Percentiles rank a stretch among this genome's conserved stretches.
Conservation (phyloP, 1,139 yeast genomes). For the Scheffersomyces insectosa region DNA sequence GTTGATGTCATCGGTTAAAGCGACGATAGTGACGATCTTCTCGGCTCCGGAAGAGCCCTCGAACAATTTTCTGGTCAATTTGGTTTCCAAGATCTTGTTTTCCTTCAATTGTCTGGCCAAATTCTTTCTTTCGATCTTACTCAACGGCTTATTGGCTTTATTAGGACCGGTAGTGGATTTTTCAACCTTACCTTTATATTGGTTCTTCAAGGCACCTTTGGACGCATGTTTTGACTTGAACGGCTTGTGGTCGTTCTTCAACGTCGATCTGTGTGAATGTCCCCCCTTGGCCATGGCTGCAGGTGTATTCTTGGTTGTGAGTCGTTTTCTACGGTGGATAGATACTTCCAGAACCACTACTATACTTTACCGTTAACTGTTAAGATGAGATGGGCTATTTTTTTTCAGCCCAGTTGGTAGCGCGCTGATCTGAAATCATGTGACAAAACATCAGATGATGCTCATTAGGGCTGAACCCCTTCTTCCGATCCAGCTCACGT, state of each 20-base stretch:
- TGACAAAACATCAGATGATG: neutral
- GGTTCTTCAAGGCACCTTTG: constrained; percentile 82
- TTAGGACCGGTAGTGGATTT: constrained; percentile 42
- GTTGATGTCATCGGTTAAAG: constrained; percentile 73
- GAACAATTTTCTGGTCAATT: constrained; percentile 61
- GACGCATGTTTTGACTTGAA: constrained; percentile 90
- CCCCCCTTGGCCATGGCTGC: constrained; percentile 60
- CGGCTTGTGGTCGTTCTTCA: constrained; percentile 82
- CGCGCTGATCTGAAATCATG: constrained; percentile 3
- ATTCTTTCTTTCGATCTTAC: constrained; percentile 79
- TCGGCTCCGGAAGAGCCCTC: constrained; percentile 82
- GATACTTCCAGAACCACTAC: too few relatives aligned
- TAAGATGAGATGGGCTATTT: constrained; percentile 13
- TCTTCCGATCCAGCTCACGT: neutral
- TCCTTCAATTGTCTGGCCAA: constrained; percentile 75
- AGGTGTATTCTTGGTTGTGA: neutral
- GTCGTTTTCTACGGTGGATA: too few relatives aligned
- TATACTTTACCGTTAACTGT: neutral
- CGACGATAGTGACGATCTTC: constrained; percentile 76
- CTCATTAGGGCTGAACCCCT: constrained; percentile 2
- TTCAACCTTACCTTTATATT: constrained; percentile 86
- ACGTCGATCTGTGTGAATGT: constrained; percentile 78
- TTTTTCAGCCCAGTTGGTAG: neutral
- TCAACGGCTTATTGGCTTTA: constrained; percentile 34
- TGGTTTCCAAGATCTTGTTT: constrained; percentile 61